phyloP scores from a whole-genome alignment of 192 early-diverging fungal species.

The Coemansia sp. region DNA sequence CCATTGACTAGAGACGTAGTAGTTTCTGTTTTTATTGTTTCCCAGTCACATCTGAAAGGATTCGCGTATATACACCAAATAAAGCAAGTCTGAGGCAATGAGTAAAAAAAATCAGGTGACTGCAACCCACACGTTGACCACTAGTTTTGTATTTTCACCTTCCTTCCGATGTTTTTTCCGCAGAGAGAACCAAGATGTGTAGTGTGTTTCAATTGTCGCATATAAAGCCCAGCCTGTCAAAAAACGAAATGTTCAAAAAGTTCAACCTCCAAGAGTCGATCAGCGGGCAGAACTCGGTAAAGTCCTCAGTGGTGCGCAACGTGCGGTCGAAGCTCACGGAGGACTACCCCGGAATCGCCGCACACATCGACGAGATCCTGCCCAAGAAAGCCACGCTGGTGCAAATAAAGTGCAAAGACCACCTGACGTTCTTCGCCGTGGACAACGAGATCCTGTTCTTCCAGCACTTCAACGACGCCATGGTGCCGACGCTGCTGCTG shows the following conservation, averaged over 20 bases:
- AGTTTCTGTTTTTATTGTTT: background rate
- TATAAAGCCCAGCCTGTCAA: too few relatives aligned
- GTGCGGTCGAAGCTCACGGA: slow-evolving; percentile 83
- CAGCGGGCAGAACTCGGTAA: slow-evolving; percentile 78
- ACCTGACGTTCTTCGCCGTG: slow-evolving; percentile 78
- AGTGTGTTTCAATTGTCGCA: too few relatives aligned
- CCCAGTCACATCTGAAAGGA: too few relatives aligned
- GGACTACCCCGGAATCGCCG: slow-evolving; percentile 84
- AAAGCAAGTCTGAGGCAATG: too few relatives aligned
- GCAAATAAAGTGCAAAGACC: slow-evolving; percentile 90
- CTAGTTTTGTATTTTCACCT: too few relatives aligned
- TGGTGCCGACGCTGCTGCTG: slow-evolving; percentile 79
- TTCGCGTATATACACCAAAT: too few relatives aligned
- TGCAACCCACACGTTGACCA: background rate
- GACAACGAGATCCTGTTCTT: slow-evolving; percentile 88
- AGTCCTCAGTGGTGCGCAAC: slow-evolving; percentile 84
- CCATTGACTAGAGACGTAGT: background rate
- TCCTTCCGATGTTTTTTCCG: too few relatives aligned
- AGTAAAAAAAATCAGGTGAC: background rate
- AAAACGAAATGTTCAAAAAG: slow-evolving; percentile 65
- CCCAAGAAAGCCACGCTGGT: slow-evolving; percentile 92
- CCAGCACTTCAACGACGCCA: slow-evolving; percentile 93
- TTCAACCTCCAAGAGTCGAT: slow-evolving; percentile 75
- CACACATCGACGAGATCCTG: slow-evolving; percentile 87
- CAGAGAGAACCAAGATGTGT: too few relatives aligned